These are phyloP conservation scores for Draba incana DNA, from an alignment of 345 rosid species.

Conservation along the genomic window DNA sequence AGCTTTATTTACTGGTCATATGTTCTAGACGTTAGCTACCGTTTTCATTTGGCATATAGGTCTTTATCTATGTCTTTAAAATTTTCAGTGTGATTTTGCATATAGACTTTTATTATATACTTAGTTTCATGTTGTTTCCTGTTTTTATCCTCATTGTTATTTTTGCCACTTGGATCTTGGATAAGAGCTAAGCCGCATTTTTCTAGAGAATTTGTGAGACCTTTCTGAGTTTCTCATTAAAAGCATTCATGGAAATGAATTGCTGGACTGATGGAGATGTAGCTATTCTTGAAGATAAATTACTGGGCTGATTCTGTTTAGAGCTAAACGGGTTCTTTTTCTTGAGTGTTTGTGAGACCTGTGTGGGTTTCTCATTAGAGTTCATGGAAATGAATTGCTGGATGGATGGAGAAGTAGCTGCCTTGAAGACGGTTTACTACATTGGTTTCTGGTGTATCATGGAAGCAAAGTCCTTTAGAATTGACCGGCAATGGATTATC, in stretches of 20 bases:
- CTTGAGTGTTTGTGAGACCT: constrained; percentile 15
- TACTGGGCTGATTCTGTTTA: neutral
- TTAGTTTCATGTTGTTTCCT: constrained; percentile 10
- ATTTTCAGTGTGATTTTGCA: constrained; percentile 2
- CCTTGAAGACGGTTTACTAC: constrained; percentile 25
- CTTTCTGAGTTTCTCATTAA: constrained; percentile 19
- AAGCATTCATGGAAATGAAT: constrained; percentile 1
- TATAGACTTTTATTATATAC: neutral
- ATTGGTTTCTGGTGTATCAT: constrained; percentile 21
- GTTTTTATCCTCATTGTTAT: constrained; percentile 4
- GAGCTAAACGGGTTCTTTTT: neutral
- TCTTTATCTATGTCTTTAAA: constrained; percentile 6
- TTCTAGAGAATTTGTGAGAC: constrained; percentile 17
- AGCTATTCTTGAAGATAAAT: constrained; percentile 14
- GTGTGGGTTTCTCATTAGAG: constrained; percentile 18
- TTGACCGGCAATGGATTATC: constrained; percentile 26
- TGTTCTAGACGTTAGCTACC: constrained; percentile 19
- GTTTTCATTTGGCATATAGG: constrained; percentile 30
- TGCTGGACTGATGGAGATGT: constrained; percentile 31
- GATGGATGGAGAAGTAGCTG: constrained; percentile 28
- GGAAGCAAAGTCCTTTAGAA: constrained; percentile 17
- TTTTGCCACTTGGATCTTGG: constrained; percentile 7
- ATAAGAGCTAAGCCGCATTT: neutral
- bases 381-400: constrained; percentile 13
- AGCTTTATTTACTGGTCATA: constrained; percentile 6